Conservation (phyloP, 192 early-diverging fungal genomes). For the Coemansia sp. region DNA sequence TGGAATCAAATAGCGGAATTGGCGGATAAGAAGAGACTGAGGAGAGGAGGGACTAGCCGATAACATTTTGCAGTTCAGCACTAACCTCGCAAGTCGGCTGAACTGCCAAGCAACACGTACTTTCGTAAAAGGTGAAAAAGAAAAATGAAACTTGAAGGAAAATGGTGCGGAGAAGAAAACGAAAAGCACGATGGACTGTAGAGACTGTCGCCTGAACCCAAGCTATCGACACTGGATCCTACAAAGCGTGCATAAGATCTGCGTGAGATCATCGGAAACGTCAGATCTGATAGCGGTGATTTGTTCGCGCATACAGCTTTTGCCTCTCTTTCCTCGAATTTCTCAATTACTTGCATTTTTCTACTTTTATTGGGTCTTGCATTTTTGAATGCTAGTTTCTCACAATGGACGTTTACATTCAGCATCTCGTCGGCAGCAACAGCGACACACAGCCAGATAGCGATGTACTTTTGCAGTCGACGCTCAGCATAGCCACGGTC, state of each 20-base stretch:
- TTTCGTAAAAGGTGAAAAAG: too few species aligned
- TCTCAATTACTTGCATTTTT: neutral
- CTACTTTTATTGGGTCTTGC: neutral
- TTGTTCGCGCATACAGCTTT: too few species aligned
- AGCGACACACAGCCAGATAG: neutral
- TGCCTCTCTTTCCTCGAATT: neutral
- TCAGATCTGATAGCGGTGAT: too few species aligned
- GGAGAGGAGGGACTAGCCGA: too few species aligned
- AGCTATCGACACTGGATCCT: neutral
- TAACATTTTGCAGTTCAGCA: too few species aligned
- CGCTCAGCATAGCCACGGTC: neutral
- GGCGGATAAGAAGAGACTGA: neutral
- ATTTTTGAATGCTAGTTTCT: neutral
- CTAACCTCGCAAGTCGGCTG: too few species aligned
- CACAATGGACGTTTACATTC: constrained; percentile 10
- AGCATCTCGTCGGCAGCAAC: constrained; percentile 1
- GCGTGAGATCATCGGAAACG: too few species aligned
- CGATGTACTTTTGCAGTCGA: neutral
- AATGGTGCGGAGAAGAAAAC: neutral
- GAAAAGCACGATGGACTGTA: neutral
- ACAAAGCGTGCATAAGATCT: too few species aligned
- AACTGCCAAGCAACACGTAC: too few species aligned
- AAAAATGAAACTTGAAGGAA: too few species aligned
- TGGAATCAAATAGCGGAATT: neutral
- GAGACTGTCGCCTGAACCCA: neutral